Evolutionary conservation across 2,329 filamentous ascomycete genomes (phyloP).

Genomic region (Pseudocercospora fijiensis): DNA sequence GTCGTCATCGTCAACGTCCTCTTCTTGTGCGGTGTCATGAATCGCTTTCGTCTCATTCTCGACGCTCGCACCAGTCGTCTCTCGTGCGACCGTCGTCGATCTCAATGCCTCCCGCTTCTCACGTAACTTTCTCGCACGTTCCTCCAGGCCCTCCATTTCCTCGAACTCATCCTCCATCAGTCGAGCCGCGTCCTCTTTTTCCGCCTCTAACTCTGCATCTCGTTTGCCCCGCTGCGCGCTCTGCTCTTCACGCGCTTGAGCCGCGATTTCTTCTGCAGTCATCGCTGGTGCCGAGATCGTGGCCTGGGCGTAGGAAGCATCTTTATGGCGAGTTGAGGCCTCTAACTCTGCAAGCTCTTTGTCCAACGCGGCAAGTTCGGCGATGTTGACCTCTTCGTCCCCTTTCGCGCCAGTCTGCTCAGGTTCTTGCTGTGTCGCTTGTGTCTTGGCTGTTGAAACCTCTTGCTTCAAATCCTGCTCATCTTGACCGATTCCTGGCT

Average conservation of each 20-base stretch:
- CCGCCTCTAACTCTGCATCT: slow-evolving; percentile 49
- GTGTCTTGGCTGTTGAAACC: background rate
- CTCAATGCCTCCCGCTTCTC: slow-evolving; percentile 48
- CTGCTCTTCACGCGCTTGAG: slow-evolving; percentile 47
- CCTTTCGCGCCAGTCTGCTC: background rate
- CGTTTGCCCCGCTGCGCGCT: slow-evolving; percentile 43
- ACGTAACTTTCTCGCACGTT: slow-evolving; percentile 46
- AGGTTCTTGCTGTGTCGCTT: background rate
- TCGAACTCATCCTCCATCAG: slow-evolving; percentile 51
- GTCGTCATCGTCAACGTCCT: slow-evolving; percentile 6
- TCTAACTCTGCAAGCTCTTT: slow-evolving; percentile 64
- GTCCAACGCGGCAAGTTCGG: slow-evolving; percentile 70
- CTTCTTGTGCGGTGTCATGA: background rate
- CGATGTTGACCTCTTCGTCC: slow-evolving; percentile 24
- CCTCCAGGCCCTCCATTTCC: slow-evolving; percentile 51
- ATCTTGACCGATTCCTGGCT: slow-evolving; percentile 11
- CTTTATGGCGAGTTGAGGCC: slow-evolving; percentile 17
- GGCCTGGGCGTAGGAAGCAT: slow-evolving; percentile 28
- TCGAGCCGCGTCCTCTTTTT: slow-evolving; percentile 49
- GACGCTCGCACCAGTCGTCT: background rate
- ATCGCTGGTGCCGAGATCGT: slow-evolving; percentile 50
- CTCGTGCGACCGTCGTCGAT: slow-evolving; percentile 2
- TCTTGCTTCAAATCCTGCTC: slow-evolving; percentile 40
- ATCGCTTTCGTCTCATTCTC: background rate
- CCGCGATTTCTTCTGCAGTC: slow-evolving; percentile 48